A percentile compares a stretch with the other conserved stretches of the same genome.
These are phyloP conservation scores for Antitrichia curtipendula DNA, from an alignment of 225 moss, liverwort and hornwort species.

Conservation along the genomic window DNA sequence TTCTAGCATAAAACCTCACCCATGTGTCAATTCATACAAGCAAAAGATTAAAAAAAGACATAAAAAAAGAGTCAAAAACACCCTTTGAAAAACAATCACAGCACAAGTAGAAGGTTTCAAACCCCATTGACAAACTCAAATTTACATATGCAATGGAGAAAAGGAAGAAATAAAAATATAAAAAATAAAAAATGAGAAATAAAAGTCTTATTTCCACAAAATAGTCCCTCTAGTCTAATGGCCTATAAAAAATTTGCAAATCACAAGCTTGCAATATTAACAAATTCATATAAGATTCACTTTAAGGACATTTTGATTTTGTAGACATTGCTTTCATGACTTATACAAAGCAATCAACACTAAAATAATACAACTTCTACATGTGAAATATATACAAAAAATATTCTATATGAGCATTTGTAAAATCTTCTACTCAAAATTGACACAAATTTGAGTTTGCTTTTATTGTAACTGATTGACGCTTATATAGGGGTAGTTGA, in stretches of 20 bases:
- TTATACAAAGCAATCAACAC: background rate
- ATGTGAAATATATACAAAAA: background rate
- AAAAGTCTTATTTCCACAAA: accelerated
- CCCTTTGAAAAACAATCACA: background rate
- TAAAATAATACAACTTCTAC: background rate
- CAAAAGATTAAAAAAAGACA: background rate
- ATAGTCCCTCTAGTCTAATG: background rate
- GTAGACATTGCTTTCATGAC: background rate
- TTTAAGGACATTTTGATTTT: background rate
- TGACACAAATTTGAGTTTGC: too few species aligned
- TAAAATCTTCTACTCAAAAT: too few species aligned
- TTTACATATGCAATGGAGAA: background rate
- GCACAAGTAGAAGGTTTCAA: background rate
- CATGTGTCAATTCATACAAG: background rate
- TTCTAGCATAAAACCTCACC: background rate
- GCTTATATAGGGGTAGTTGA: too few species aligned
- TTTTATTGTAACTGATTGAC: too few species aligned
- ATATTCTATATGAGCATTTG: too few species aligned
- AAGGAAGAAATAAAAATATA: background rate
- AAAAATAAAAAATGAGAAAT: too few species aligned
- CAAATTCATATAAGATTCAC: background rate
- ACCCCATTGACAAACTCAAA: accelerated
- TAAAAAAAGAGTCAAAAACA: background rate
- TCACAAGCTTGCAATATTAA: background rate
- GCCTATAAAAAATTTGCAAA: background rate